Evolutionary conservation across 1,284 basidiomycete species (phyloP), one percentile per base, ranked within the genome.

Genomic region (Tremellales sp.): DNA sequence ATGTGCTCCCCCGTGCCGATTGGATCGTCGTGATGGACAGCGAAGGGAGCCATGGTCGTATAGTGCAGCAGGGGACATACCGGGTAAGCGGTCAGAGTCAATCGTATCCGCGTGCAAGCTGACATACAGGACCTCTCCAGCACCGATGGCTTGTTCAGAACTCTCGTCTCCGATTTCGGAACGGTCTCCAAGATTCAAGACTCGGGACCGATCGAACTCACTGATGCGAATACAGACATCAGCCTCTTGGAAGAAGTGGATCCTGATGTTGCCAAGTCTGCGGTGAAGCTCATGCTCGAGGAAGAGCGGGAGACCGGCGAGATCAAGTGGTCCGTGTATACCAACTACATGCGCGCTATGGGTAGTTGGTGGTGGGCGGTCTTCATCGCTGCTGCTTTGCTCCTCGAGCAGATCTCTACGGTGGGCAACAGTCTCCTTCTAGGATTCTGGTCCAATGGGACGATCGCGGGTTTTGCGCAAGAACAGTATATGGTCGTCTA

Each of bases 1-100:
- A 85, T 60, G 80, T 87, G 13, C 73, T 88, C 1, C 49, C 51
- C 2, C 45, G 44, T 4, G 60, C 60, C 6, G 65, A 67, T 46
- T 40, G 48, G 40, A 33, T 62, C 4, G 37, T 64, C n/a, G 57
- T 64, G n/a, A 55, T 67, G 54, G 59, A 63, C 26, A 44, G 54
- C 29, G 45, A 43, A 13, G 27, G 31, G 15, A 46, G 48, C 3
- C 46, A 56, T 19, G 66, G 66, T 11, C 46, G 46, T n/a, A 57
- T 68, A 13, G 47, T 49, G 1, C 61, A 62, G 31, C 52, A 60
- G 46, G 63, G 63, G 1, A 54, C 56, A 5, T 61, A 54, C 29
- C 29, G 43, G 78, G 77, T 58, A 17, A 24, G 54, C 35, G 24
- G 8, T 19, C 13, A 24, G 29, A 40, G 24, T 4, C 15, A n/a